Evolutionary conservation across 2,329 filamentous ascomycete genomes (phyloP).

Genomic region (Zymoseptoria tritici): DNA sequence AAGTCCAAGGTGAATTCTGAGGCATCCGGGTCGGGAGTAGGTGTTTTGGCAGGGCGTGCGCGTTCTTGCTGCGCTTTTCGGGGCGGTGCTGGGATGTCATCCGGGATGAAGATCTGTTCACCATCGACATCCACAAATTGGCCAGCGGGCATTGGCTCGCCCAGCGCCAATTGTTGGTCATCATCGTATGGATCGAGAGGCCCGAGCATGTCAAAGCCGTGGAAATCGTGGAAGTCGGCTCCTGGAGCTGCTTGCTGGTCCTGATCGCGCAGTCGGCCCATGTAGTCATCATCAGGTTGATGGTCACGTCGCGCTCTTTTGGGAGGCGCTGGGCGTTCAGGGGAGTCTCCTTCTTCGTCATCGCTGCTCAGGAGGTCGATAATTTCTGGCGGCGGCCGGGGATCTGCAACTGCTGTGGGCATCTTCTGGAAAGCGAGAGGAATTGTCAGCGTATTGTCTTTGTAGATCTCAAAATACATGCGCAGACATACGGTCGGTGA

Average conservation of each 20-base stretch:
- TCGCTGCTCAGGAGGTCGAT: conserved; percentile 22
- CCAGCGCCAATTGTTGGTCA: neutral
- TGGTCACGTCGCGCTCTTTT: neutral
- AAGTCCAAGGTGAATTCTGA: conserved; percentile 15
- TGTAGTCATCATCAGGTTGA: neutral
- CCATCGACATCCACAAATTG: conserved; percentile 15
- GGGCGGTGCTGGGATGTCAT: conserved; percentile 8
- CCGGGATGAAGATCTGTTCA: conserved; percentile 22
- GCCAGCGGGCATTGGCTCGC: neutral
- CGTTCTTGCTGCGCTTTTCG: neutral
- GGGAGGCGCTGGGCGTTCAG: neutral
- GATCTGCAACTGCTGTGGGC: neutral
- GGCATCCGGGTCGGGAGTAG: neutral
- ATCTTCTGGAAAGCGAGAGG: neutral
- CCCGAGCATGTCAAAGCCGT: conserved; percentile 1
- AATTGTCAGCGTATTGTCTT: neutral
- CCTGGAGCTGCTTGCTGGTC: neutral
- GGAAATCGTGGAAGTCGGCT: conserved; percentile 1
- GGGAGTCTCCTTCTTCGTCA: conserved; percentile 11
- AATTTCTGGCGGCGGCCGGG: conserved; percentile 6
- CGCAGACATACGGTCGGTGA: neutral
- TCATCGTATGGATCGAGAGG: neutral
- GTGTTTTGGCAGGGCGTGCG: neutral
- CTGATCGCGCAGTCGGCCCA: neutral
- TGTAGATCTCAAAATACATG: neutral